phyloP scores from a whole-genome alignment of 495 filamentous ascomycete species.

The Chaetomium cochliodes region DNA sequence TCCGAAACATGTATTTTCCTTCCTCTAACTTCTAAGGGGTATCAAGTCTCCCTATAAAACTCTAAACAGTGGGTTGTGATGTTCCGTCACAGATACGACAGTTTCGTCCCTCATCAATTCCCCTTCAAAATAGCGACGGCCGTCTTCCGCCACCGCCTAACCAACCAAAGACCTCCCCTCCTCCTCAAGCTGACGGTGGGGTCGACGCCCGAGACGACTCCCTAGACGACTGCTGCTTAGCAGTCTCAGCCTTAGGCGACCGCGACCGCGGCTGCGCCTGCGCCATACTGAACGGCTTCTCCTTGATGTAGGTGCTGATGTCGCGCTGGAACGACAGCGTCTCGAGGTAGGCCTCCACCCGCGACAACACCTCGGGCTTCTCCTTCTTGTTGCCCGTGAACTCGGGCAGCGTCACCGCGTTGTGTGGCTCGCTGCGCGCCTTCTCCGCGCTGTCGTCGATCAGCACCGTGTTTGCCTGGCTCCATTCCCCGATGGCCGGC shows the following conservation, averaged over 20 bases:
- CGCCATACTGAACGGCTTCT: constrained; percentile 23
- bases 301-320: constrained; percentile 48
- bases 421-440: constrained; percentile 77
- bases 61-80: background rate
- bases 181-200: too few species aligned
- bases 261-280: too few species aligned
- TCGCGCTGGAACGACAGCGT: constrained; percentile 42
- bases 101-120: too few species aligned
- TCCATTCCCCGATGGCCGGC: constrained; percentile 40
- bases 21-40: background rate
- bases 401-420: constrained; percentile 76
- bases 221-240: too few species aligned
- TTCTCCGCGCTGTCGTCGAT: constrained; percentile 83
- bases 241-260: too few species aligned
- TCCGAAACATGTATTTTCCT: background rate
- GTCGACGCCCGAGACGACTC: too few species aligned
- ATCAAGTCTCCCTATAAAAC: background rate
- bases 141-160: background rate
- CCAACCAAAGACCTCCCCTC: too few species aligned
- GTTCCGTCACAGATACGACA: too few species aligned
- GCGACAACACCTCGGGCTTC: constrained; percentile 39
- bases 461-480: constrained; percentile 82
- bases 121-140: background rate
- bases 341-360: constrained; percentile 53
- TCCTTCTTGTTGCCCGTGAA: constrained; percentile 55